A percentile compares a stretch with the other conserved stretches of the same genome.
Evolutionary conservation across 129 eudicot genomes (phyloP).

Genomic region (Scalesia atractyloides): DNA sequence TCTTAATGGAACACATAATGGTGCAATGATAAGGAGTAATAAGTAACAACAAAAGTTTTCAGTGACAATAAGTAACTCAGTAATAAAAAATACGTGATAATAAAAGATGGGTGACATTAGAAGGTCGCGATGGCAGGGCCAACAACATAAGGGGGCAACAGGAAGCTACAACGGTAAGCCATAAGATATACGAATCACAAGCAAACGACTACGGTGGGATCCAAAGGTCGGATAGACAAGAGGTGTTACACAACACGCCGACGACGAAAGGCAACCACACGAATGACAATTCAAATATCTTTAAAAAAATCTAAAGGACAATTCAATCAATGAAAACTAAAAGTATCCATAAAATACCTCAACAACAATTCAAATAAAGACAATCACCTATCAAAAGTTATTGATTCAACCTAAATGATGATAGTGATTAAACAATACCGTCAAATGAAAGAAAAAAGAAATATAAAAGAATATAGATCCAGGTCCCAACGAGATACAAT

Average conservation of each 20-base stretch:
- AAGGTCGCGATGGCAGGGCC: background rate
- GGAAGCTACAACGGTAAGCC: background rate
- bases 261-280: background rate
- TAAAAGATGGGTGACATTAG: background rate
- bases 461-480: no score
- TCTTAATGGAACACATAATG: background rate
- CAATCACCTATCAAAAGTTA: background rate
- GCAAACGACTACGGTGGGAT: background rate
- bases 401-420: background rate
- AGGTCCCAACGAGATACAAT: background rate
- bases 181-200: background rate
- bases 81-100: background rate
- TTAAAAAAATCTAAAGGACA: background rate
- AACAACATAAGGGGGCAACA: background rate
- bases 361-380: background rate
- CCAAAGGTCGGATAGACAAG: background rate
- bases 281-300: background rate
- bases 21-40: background rate
- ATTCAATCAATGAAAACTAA: background rate
- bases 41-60: background rate
- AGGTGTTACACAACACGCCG: background rate
- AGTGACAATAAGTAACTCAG: background rate
- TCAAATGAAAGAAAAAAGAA: background rate
- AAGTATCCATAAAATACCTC: conserved; percentile 6
- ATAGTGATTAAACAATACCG: background rate